A percentile compares a stretch with the other conserved stretches of the same genome.
Conservation (phyloP, 139 green algal genomes). For the Zygnema cylindricum region DNA sequence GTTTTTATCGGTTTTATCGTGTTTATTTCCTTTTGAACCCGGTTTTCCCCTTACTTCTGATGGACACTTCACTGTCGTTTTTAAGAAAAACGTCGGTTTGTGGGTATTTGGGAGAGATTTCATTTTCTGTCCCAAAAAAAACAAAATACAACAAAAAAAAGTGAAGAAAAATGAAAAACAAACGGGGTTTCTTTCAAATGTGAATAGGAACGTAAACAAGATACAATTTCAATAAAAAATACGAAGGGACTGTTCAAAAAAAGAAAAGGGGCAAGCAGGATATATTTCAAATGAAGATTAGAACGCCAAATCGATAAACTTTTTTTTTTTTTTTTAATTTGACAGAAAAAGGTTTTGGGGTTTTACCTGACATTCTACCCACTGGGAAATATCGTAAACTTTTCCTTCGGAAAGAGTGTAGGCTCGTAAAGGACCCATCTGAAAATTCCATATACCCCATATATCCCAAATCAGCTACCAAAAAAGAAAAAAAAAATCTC, state of each 20-base stretch:
- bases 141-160: neutral
- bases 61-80: too few relatives aligned
- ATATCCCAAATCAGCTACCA: too few relatives aligned
- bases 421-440: neutral
- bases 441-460: too few relatives aligned
- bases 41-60: neutral
- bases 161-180: neutral
- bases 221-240: neutral
- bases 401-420: conserved; percentile 35
- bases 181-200: neutral
- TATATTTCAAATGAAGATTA: neutral
- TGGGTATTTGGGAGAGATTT: neutral
- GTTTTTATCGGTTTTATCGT: neutral
- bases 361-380: conserved; percentile 27
- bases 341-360: neutral
- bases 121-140: neutral
- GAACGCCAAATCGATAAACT: too few relatives aligned
- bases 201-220: neutral
- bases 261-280: conserved; percentile 1
- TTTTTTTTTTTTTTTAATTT: too few relatives aligned
- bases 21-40: neutral
- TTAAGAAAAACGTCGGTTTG: neutral
- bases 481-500: too few relatives aligned
- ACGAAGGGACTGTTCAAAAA: neutral
- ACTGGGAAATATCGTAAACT: conserved; percentile 41